phyloP scores from a whole-genome alignment of 768 basidiomycete genomes.

The Boletus barrowsii region DNA sequence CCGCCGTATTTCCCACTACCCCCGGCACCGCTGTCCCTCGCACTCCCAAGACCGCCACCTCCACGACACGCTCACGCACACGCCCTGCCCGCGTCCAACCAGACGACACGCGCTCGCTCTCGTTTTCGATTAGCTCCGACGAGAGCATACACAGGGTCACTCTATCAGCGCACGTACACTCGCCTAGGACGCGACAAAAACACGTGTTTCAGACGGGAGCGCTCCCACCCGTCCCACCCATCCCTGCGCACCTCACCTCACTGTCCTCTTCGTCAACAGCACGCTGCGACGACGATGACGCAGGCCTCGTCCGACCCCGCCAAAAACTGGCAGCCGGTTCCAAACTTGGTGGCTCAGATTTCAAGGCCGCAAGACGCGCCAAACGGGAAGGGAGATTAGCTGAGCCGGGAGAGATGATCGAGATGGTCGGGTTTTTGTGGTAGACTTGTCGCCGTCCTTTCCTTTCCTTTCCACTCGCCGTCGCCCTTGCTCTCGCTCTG shows the following conservation, averaged over 20 bases:
- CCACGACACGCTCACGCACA: background rate
- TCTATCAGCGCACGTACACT: constrained; percentile 13
- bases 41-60: constrained; percentile 1
- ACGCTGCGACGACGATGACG: constrained; percentile 1
- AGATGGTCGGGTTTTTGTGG: constrained; percentile 31
- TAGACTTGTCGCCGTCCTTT: background rate
- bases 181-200: constrained; percentile 11
- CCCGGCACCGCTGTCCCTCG: constrained; percentile 10
- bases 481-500: background rate
- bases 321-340: constrained; percentile 22
- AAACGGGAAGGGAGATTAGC: constrained; percentile 24
- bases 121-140: constrained; percentile 28
- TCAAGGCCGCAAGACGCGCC: constrained; percentile 28
- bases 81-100: constrained; percentile 2
- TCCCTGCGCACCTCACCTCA: constrained; percentile 15
- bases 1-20: constrained; percentile 52
- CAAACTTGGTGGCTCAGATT: constrained; percentile 26
- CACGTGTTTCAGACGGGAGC: constrained; percentile 20
- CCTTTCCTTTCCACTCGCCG: too few species aligned
- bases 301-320: constrained; percentile 22
- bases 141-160: constrained; percentile 25
- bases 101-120: constrained; percentile 22
- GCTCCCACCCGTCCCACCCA: constrained; percentile 24
- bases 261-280: background rate
- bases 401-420: constrained; percentile 21